phyloP scores from a whole-genome alignment of 169 alveolate species.

The Amoebophrya sp. region DNA sequence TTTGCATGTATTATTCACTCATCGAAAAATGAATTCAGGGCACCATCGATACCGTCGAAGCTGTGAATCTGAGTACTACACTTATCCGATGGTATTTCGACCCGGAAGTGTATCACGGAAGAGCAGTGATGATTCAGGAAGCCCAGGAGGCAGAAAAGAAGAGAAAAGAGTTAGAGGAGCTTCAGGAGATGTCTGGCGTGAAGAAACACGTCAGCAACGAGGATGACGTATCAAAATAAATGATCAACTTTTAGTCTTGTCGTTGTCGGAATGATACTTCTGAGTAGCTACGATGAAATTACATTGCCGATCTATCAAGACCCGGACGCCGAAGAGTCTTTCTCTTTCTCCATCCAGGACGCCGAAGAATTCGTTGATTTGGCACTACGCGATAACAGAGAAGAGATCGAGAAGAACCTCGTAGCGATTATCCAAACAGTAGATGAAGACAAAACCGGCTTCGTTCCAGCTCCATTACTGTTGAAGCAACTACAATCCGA shows the following conservation, averaged over 20 bases:
- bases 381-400: not conserved
- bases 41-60: not conserved
- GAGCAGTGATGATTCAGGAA: not conserved
- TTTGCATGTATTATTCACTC: no score
- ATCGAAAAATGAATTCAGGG: not conserved
- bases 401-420: not conserved
- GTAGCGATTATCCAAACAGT: not conserved
- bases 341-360: not conserved
- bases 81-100: not conserved
- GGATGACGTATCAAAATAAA: not conserved
- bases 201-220: not conserved
- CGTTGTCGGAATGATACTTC: not conserved
- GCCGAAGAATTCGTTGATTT: not conserved
- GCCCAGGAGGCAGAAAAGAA: not conserved
- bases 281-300: not conserved
- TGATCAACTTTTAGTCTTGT: not conserved
- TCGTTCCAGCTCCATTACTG: not conserved
- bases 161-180: not conserved
- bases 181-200: conserved; percentile 1
- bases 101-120: not conserved
- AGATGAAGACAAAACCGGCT: conserved; percentile 12
- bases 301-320: not conserved
- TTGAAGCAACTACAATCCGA: not conserved
- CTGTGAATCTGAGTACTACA: not conserved
- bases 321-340: not conserved